phyloP scores from a whole-genome alignment of 345 rosid species.

The Raphanus sativus region DNA sequence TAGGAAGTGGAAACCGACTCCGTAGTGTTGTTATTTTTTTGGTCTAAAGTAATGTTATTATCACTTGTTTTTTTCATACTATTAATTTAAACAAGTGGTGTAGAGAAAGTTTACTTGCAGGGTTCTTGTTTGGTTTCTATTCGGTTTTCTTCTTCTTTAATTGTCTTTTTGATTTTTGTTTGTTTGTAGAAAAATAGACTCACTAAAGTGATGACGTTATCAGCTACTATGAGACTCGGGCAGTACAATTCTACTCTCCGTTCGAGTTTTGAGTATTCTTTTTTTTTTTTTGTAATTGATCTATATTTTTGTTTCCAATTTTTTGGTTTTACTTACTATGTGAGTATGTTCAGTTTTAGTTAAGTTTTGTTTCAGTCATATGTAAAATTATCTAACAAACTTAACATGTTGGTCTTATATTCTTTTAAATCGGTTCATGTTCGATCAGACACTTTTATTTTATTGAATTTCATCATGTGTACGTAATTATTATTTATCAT shows the following conservation, averaged over 20 bases:
- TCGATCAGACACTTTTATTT: neutral
- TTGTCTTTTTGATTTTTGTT: neutral
- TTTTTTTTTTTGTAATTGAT: neutral
- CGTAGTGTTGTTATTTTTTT: neutral
- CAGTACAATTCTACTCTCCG: neutral
- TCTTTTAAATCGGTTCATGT: neutral
- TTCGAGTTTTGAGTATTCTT: neutral
- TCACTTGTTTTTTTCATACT: neutral
- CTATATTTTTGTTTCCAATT: neutral
- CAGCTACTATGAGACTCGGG: neutral
- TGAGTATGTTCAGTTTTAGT: neutral
- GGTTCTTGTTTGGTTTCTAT: neutral
- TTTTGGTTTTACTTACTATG: neutral
- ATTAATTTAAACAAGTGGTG: constrained; percentile 24
- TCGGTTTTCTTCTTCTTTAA: neutral
- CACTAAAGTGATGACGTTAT: neutral
- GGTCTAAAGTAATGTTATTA: neutral
- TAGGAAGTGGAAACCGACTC: constrained; percentile 36
- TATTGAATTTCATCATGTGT: neutral
- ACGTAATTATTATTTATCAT: neutral
- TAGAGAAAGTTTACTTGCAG: constrained; percentile 8
- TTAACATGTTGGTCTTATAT: neutral
- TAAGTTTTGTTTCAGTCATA: neutral
- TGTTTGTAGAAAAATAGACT: neutral
- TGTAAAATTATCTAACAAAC: neutral